Evolutionary conservation across 164 flowering plant species (phyloP), one percentile per base, ranked within the genome.

Genomic region (Piper betle): DNA sequence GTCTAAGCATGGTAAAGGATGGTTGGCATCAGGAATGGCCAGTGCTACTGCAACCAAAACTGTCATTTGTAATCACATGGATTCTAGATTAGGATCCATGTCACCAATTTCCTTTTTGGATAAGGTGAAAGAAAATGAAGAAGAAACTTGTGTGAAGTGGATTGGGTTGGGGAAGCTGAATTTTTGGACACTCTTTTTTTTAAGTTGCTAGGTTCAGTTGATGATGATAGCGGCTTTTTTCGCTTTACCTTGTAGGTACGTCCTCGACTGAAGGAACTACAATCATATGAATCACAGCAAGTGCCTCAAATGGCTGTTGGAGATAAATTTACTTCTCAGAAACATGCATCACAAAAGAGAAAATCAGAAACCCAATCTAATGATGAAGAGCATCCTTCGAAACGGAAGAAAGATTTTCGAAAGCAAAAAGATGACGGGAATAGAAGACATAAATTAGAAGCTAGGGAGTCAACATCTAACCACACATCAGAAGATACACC

Each of bases 181-280:
- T 25, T 1, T 25, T 25, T 25, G 33, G 33, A 25, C 33, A 25
- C 33, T 25, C 2, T 25, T 25, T 25, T 25, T 25, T 4, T 52
- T 11, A 17, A 53, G 55, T 18, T 53, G 6, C 20, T 53, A 38
- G 61, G 41, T 58, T 15, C 25, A 16, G 33, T 25, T 62, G 33
- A 25, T 25, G 33, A 25, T 25, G 33, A 25, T 25, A 25, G 33
- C 33, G 33, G 33, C 13, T 43, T 8, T 62, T 19, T 33, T 25
- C 37, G n/a, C 53, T 50, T 57, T 19, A 20, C 39, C 53, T 48
- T 67, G 39, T 55, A 89, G 98, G 96, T 90, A 62, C 72, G 80
- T 25, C 95, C 93, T 69, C 92, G 99, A 59, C 73, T 94, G 68
- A 82, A 79, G 68, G 95, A 91, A 75, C 82, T 91, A 48, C 77